phyloP scores from a whole-genome alignment of 2,329 filamentous ascomycete genomes.

The Ceratocystis diversiconidia region DNA sequence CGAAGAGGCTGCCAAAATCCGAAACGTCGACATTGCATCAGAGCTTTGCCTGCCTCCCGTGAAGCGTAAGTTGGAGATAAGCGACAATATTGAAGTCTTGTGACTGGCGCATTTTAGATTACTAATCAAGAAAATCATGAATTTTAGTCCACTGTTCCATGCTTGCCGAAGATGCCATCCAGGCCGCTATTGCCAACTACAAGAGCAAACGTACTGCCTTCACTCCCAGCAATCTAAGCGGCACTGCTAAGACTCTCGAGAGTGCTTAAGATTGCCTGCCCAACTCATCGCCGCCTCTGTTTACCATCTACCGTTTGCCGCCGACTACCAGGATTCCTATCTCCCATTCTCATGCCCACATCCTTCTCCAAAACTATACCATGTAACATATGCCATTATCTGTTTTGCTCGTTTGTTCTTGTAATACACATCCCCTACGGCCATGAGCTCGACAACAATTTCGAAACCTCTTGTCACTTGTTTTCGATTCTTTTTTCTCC shows the following conservation, averaged over 20 bases:
- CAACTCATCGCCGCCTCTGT: background rate
- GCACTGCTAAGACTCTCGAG: conserved; percentile 38
- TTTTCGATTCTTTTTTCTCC: background rate
- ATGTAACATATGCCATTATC: background rate
- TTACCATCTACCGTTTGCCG: background rate
- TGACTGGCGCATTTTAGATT: background rate
- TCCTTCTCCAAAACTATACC: background rate
- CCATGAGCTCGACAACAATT: background rate
- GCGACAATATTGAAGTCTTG: background rate
- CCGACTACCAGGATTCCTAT: background rate
- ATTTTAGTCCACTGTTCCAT: conserved; percentile 71
- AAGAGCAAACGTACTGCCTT: conserved; percentile 54
- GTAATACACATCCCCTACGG: background rate
- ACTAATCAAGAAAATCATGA: background rate
- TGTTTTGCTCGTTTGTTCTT: background rate
- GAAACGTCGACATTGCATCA: conserved; percentile 97
- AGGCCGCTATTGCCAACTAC: conserved; percentile 79
- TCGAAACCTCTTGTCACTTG: background rate
- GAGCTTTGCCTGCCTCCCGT: conserved; percentile 82
- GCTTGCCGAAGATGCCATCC: conserved; percentile 84
- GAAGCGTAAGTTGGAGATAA: conserved; percentile 48
- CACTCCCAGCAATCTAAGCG: conserved; percentile 59
- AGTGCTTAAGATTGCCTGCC: background rate
- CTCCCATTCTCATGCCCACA: background rate
- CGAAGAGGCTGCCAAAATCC: conserved; percentile 81